Conservation (phyloP, 495 filamentous ascomycete species). For the Penicillium soppii region DNA sequence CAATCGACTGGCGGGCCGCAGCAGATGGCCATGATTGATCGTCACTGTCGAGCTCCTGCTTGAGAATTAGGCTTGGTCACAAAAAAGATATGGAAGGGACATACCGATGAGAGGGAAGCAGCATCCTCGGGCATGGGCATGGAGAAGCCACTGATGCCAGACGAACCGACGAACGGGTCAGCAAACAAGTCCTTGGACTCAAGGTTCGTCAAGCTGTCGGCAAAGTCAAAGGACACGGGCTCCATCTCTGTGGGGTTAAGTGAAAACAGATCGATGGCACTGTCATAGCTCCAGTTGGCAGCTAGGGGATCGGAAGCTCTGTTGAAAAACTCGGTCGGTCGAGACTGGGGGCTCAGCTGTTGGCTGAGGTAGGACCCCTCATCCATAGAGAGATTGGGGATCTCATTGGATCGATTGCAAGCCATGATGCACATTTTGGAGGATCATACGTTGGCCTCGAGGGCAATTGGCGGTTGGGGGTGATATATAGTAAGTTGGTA, state of each 20-base stretch:
- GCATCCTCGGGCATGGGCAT: constrained; percentile 37
- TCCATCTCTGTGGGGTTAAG: constrained; percentile 38
- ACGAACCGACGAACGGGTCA: constrained; percentile 33
- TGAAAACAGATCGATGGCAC: constrained; percentile 41
- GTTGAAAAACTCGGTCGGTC: constrained; percentile 21
- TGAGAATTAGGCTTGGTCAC: neutral
- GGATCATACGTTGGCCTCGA: constrained; percentile 9
- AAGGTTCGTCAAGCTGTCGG: constrained; percentile 30
- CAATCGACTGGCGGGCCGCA: constrained; percentile 23
- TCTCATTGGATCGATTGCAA: constrained; percentile 19
- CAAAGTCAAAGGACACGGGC: constrained; percentile 34
- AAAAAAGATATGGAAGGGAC: constrained; percentile 1
- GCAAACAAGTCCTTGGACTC: constrained; percentile 39
- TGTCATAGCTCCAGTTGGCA: constrained; percentile 46
- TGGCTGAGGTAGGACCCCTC: constrained; percentile 26
- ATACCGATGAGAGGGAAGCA: constrained; percentile 38
- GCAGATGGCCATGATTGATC: constrained; percentile 39
- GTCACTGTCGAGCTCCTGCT: constrained; percentile 42
- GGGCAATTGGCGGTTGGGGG: constrained; percentile 1
- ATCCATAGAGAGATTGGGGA: constrained; percentile 18
- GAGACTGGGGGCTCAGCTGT: constrained; percentile 22
- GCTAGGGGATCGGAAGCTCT: constrained; percentile 34
- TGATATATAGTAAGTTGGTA: constrained; percentile 7
- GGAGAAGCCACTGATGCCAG: constrained; percentile 37
- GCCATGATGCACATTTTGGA: constrained; percentile 19